Conservation (phyloP, 2,329 filamentous ascomycete species). For the Malbranchea zuffiana region DNA sequence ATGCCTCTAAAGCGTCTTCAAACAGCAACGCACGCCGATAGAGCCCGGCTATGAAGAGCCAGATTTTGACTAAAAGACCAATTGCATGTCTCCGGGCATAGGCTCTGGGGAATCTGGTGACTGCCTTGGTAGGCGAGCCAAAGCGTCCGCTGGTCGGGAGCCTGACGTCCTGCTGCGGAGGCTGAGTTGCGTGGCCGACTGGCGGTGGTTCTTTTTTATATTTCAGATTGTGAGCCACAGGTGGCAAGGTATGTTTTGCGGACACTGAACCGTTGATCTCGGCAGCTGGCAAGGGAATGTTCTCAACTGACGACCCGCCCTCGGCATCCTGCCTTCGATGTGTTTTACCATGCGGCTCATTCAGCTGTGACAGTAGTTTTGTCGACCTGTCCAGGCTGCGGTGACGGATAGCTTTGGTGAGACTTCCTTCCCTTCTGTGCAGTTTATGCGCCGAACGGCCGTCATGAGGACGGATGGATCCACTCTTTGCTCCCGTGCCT, state of each 20-base stretch:
- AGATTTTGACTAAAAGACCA: slow-evolving; percentile 61
- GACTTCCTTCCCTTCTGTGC: slow-evolving; percentile 25
- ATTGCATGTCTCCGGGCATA: slow-evolving; percentile 47
- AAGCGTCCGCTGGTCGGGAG: slow-evolving; percentile 28
- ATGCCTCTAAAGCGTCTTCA: slow-evolving; percentile 68
- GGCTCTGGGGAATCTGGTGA: slow-evolving; percentile 41
- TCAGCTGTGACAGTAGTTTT: neutral
- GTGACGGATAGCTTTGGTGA: slow-evolving; percentile 20
- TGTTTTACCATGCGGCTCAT: neutral
- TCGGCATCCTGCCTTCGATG: slow-evolving; percentile 1
- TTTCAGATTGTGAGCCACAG: slow-evolving; percentile 30
- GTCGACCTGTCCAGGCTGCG: slow-evolving; percentile 16
- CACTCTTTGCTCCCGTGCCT: slow-evolving; percentile 15
- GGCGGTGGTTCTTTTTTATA: slow-evolving; percentile 26
- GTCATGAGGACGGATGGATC: slow-evolving; percentile 21
- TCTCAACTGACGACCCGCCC: slow-evolving; percentile 2
- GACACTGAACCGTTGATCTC: slow-evolving; percentile 5
- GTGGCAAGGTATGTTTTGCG: slow-evolving; percentile 21
- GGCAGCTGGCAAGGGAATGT: slow-evolving; percentile 2
- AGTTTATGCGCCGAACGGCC: slow-evolving; percentile 17
- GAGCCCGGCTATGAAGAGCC: slow-evolving; percentile 80
- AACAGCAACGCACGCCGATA: slow-evolving; percentile 72
- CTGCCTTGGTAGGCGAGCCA: slow-evolving; percentile 30
- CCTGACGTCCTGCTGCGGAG: slow-evolving; percentile 32
- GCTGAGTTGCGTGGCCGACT: slow-evolving; percentile 33